Percentiles rank a stretch among this genome's conserved stretches.
Conservation (phyloP, 352 stramenopile genomes). For the Globisporangium nunn region DNA sequence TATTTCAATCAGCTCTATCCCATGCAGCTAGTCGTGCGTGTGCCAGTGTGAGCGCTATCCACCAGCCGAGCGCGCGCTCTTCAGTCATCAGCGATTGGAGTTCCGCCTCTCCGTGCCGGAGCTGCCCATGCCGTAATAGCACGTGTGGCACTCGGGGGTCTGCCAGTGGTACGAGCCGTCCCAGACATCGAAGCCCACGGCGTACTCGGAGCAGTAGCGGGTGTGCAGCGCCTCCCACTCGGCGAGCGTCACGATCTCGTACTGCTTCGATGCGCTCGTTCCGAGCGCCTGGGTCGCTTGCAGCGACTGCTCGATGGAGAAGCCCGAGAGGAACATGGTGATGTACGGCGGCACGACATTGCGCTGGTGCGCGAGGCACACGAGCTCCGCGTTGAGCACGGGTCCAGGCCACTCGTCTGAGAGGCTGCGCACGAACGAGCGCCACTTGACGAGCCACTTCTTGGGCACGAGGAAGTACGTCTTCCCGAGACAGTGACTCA, state of each 20-base stretch:
- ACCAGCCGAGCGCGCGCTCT: not conserved
- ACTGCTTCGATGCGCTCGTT: conserved; percentile 50
- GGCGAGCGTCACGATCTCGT: conserved; percentile 77
- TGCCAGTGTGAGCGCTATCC: too few relatives aligned
- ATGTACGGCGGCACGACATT: conserved; percentile 80
- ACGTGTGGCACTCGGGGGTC: conserved; percentile 71
- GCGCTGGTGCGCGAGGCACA: conserved; percentile 71
- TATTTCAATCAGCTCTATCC: not conserved
- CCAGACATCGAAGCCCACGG: conserved; percentile 74
- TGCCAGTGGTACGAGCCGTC: conserved; percentile 80
- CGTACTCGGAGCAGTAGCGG: conserved; percentile 72
- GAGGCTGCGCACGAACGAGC: conserved; percentile 63
- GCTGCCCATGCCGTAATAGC: conserved; percentile 62
- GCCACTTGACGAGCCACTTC: conserved; percentile 80
- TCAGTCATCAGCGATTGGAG: conserved; percentile 20
- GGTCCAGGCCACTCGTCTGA: conserved; percentile 49
- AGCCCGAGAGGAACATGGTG: conserved; percentile 82
- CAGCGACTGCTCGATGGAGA: conserved; percentile 70
- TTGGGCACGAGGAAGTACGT: conserved; percentile 81
- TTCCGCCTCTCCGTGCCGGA: conserved; percentile 38
- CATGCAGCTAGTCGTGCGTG: not conserved
- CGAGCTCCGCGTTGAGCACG: conserved; percentile 75
- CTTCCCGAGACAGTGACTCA: conserved; percentile 36
- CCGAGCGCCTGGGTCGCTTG: conserved; percentile 62
- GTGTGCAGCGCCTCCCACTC: conserved; percentile 83